Evolutionary conservation across 2,329 filamentous ascomycete species (phyloP), one percentile per base, ranked within the genome.

Genomic region (Ascochyta clinopodiicola): DNA sequence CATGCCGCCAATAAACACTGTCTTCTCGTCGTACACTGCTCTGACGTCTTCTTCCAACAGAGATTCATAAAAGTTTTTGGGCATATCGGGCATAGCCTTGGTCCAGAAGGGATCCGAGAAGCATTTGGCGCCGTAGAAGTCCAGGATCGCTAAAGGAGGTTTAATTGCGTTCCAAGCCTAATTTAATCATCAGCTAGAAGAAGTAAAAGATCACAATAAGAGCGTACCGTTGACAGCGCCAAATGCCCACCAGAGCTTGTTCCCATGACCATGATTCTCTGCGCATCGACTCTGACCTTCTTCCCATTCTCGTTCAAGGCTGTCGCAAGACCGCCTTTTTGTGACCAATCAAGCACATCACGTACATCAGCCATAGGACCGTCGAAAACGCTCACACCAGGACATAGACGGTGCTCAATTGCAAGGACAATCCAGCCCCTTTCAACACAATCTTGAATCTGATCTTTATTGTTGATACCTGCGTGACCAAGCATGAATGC

Each of bases 41-140:
- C 43, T 39, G 5, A 51, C 24, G 10, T 52, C 42, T 2, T 19
- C n/a, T n/a, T 43, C n/a, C 2, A 53, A 37, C 0, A 52, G 38
- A 2, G 49, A 40, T 2, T 38, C 22, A 38, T 46, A 45, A 27
- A 57, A 53, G 6, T 39, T 15, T 19, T 45, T 39, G 1, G 59
- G 52, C 46, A 61, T 55, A 5, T 49, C 25, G 5, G 46, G 15
- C n/a, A 60, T 42, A 6, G 29, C 17, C 6, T 49, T 40, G 4
- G 50, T 54, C 62, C 62, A 64, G 40, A 59, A 60, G 9, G 49
- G 36, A 17, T 60, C 51, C 1, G 27, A 2, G 54, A 62, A 64
- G n/a, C 58, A 42, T 35, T 54, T 59, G 19, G 62, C 47, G 29
- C 57, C 57, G 46, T 63, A 62, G 36, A 63, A 61, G 21, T 61